Conservation (phyloP, 2,329 filamentous ascomycete species). For the Paraphoma sp. region DNA sequence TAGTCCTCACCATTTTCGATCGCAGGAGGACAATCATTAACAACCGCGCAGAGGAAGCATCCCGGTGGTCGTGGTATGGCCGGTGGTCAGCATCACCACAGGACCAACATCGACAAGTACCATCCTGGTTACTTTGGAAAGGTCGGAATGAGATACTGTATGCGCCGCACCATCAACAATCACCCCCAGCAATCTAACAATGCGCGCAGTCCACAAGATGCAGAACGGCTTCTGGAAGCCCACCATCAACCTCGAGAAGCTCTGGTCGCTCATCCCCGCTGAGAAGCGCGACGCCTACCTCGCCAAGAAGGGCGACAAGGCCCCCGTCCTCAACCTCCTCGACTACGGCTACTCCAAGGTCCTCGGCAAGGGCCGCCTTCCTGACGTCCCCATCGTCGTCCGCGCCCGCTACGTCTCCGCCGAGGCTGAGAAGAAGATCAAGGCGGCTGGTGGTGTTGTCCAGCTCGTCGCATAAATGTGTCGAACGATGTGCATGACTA, state of each 20-base stretch:
- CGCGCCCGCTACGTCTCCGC: constrained; percentile 94
- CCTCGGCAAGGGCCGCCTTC: constrained; percentile 96
- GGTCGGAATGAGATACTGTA: constrained; percentile 67
- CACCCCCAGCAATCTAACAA: constrained; percentile 49
- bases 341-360: constrained; percentile 98
- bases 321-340: constrained; percentile 97
- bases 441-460: constrained; percentile 92
- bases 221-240: constrained; percentile 98
- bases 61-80: constrained; percentile 81
- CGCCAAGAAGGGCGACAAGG: constrained; percentile 83
- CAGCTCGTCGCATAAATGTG: constrained; percentile 85
- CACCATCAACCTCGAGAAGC: constrained; percentile 98
- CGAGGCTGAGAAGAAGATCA: constrained; percentile 99
- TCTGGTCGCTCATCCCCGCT: constrained; percentile 91
- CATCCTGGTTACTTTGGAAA: constrained; percentile 99
- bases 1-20: constrained; percentile 2
- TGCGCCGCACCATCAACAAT: not conserved
- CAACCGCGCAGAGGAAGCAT: constrained; percentile 69
- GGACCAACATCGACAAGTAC: constrained; percentile 92
- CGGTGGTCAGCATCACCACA: constrained; percentile 98
- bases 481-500: constrained; percentile 29
- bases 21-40: constrained; percentile 2
- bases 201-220: constrained; percentile 79
- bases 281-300: constrained; percentile 96
- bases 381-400: constrained; percentile 91